Conservation (phyloP, 2,329 filamentous ascomycete species). For the Trichophyton schoenleinii region DNA sequence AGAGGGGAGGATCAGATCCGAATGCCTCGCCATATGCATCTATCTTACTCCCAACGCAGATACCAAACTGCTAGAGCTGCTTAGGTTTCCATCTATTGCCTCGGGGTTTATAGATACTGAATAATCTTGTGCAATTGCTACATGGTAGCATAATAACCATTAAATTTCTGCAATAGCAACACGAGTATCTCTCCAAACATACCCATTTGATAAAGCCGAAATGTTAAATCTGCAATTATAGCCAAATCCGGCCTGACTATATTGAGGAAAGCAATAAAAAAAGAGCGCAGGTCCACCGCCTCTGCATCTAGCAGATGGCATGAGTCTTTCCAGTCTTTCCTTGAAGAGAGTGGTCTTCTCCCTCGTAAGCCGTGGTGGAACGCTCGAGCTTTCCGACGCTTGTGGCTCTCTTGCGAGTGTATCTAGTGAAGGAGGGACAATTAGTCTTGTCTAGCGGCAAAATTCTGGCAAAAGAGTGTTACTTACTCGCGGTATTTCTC, state of each 20-base stretch:
- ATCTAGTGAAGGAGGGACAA: conserved; percentile 10
- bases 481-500: conserved; percentile 54
- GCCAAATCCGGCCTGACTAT: no score
- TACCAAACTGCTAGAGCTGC: conserved; percentile 14
- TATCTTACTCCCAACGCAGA: conserved; percentile 19
- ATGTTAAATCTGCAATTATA: no score
- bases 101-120: conserved; percentile 15
- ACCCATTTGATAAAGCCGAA: no score
- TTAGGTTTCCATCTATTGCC: conserved; percentile 17
- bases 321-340: conserved; percentile 87
- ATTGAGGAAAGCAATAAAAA: no score
- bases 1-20: conserved; percentile 18
- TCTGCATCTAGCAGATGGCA: conserved; percentile 55
- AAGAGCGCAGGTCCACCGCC: no score
- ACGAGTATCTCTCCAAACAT: no score
- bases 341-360: conserved; percentile 76
- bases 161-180: background rate
- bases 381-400: conserved; percentile 43
- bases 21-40: conserved; percentile 23
- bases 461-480: background rate
- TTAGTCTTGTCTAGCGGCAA: background rate
- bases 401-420: conserved; percentile 45
- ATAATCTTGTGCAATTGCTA: background rate
- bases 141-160: background rate
- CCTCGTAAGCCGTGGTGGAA: conserved; percentile 42